Evolutionary conservation across 1,284 basidiomycete species (phyloP), one percentile per base, ranked within the genome.

Genomic region (Cryptococcus sp.): DNA sequence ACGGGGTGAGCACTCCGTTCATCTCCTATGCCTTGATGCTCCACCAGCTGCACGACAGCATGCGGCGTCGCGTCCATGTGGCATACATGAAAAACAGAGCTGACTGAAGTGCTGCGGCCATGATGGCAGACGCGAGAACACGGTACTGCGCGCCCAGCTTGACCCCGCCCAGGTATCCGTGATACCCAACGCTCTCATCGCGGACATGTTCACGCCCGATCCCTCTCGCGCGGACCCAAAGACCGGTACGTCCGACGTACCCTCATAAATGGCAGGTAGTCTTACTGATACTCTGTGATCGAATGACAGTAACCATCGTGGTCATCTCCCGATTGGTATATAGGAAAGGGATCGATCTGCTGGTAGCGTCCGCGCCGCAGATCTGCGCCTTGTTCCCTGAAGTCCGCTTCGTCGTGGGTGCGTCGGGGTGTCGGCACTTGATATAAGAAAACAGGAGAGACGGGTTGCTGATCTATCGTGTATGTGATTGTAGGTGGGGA

Each of bases 241-340:
- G 2, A 85, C 79, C 50, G 86, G 91, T 91, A 66, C 70, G 85
- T 77, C 5, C 40, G 41, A 16, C 41, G 13, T 3, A n/a, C 17
- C 25, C 49, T 22, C 23, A 6, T 41, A 25, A 22, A 17, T 35
- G 8, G 10, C 30, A 5, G 30, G 8, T 10, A 8, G 13, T 5
- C 30, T 35, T 35, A 13, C 30, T 35, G 13, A 35, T 10, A 8
- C 8, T 5, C 4, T 10, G 30, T 35, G 30, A 8, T 35, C 30
- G 30, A 5, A 8, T 20, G 5, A 22, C 65, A 95, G 92, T 98
- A 60, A 97, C 90, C 0, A 91, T 99, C 50, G 88, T 99, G 10
- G 86, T 97, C 22, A 80, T 99, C n/a, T 92, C 93, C 10, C 86
- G 96, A n/a, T 81, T 99, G 30, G 93, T 91, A 0, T 98, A 99